Conservation (phyloP, 768 basidiomycete species). For the Boletales sp. region DNA sequence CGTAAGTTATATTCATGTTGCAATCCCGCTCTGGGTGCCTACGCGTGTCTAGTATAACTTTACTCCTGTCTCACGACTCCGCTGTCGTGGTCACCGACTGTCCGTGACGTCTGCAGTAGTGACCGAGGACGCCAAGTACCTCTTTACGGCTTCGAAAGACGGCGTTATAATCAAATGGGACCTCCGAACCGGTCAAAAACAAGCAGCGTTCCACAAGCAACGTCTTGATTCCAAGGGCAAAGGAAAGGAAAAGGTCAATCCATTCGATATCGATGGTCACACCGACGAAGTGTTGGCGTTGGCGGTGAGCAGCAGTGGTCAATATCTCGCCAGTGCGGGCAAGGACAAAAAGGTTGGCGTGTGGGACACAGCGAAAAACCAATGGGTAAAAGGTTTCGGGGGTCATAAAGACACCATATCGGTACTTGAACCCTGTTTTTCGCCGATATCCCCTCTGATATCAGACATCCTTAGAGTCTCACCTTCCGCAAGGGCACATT, state of each 20-base stretch:
- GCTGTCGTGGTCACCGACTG: slow-evolving; percentile 70
- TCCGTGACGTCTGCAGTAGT: slow-evolving; percentile 80
- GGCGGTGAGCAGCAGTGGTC: slow-evolving; percentile 83
- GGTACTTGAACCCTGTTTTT: slow-evolving; percentile 46
- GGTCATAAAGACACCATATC: slow-evolving; percentile 73
- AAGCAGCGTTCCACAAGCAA: slow-evolving; percentile 57
- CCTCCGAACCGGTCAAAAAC: slow-evolving; percentile 57
- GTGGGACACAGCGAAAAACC: slow-evolving; percentile 75
- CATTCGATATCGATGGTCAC: slow-evolving; percentile 63
- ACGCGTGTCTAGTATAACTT: slow-evolving; percentile 52
- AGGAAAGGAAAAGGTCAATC: slow-evolving; percentile 54
- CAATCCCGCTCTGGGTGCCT: background rate
- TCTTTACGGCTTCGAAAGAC: slow-evolving; percentile 92
- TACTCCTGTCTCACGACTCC: slow-evolving; percentile 40
- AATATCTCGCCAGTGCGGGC: slow-evolving; percentile 82
- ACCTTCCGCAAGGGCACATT: slow-evolving; percentile 76
- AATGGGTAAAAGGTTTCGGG: slow-evolving; percentile 79
- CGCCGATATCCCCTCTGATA: slow-evolving; percentile 22
- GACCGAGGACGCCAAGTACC: slow-evolving; percentile 63
- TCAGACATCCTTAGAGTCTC: slow-evolving; percentile 44
- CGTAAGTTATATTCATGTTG: slow-evolving; percentile 38
- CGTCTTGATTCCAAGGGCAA: slow-evolving; percentile 47
- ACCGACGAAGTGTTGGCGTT: slow-evolving; percentile 82
- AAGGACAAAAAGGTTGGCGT: slow-evolving; percentile 78
- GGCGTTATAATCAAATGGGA: slow-evolving; percentile 88